These are phyloP conservation scores for Phoenix roebelenii DNA, from an alignment of 176 grass and related monocot species.

Conservation along the genomic window DNA sequence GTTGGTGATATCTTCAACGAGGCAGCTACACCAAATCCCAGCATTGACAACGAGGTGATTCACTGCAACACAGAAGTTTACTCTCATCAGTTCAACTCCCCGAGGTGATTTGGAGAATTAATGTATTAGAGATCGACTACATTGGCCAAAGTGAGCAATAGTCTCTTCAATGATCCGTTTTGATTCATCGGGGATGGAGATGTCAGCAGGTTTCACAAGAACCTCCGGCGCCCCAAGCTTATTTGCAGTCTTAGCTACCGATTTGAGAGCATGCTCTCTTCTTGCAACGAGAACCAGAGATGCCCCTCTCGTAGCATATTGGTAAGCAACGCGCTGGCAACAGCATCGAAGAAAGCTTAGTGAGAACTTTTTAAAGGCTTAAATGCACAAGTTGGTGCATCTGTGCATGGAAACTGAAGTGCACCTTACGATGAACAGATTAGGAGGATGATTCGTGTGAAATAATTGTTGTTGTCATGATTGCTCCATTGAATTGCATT, in stretches of 20 bases:
- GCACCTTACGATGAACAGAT: too few relatives aligned
- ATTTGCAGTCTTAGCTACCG: slow-evolving; percentile 36
- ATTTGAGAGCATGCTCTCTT: slow-evolving; percentile 34
- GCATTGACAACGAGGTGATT: slow-evolving; percentile 73
- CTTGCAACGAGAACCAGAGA: slow-evolving; percentile 42
- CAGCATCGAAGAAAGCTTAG: too few relatives aligned
- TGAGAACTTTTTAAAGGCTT: too few relatives aligned
- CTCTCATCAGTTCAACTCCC: background rate
- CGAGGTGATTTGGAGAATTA: background rate
- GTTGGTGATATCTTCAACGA: slow-evolving; percentile 49
- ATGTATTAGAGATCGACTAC: slow-evolving; percentile 4
- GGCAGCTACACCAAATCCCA: slow-evolving; percentile 33
- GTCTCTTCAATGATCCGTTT: slow-evolving; percentile 33
- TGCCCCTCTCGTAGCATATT: slow-evolving; percentile 48
- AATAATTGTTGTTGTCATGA: too few relatives aligned
- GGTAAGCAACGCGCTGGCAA: slow-evolving; percentile 41
- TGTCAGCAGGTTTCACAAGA: slow-evolving; percentile 34
- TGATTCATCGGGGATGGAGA: slow-evolving; percentile 37
- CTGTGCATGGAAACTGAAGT: too few relatives aligned
- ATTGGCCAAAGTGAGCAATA: slow-evolving; percentile 29
- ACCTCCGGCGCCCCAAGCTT: slow-evolving; percentile 31
- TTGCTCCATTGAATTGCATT: too few relatives aligned
- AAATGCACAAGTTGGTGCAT: too few relatives aligned
- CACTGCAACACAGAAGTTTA: slow-evolving; percentile 29
- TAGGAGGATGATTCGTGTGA: too few relatives aligned